Evolutionary conservation across 176 grass and related monocot species (phyloP).

Genomic region (Rhipidocladum racemiflorum): DNA sequence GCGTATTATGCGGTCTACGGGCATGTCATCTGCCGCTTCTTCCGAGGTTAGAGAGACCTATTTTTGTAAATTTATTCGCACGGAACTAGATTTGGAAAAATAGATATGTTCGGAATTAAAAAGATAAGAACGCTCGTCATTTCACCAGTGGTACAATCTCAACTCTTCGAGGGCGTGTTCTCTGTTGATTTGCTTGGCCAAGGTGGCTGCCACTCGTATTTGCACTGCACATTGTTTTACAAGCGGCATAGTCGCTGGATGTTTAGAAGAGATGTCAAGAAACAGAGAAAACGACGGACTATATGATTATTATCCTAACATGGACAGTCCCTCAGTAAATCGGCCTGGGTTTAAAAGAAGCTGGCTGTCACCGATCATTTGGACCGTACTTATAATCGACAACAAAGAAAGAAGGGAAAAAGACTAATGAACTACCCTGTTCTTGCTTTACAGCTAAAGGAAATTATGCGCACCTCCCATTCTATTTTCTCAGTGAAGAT

Average conservation of each 20-base stretch:
- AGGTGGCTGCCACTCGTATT: neutral
- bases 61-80: too few relatives aligned
- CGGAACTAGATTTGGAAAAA: too few relatives aligned
- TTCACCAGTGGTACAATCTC: too few relatives aligned
- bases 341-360: neutral
- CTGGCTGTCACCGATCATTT: neutral
- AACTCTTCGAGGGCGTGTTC: neutral
- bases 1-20: too few relatives aligned
- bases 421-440: neutral
- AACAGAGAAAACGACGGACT: neutral
- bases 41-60: too few relatives aligned
- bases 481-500: neutral
- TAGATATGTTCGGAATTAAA: too few relatives aligned
- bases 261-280: neutral
- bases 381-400: neutral
- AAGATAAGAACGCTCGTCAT: too few relatives aligned
- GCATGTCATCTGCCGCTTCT: too few relatives aligned
- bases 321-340: neutral
- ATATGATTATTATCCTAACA: neutral
- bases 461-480: neutral
- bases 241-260: neutral
- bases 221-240: neutral
- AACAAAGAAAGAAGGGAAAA: neutral
- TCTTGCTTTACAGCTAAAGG: conserved; percentile 27
- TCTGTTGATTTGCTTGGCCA: too few relatives aligned